These are phyloP conservation scores for Eucalyptus pumila DNA, from an alignment of 345 rosid species.

Conservation along the genomic window DNA sequence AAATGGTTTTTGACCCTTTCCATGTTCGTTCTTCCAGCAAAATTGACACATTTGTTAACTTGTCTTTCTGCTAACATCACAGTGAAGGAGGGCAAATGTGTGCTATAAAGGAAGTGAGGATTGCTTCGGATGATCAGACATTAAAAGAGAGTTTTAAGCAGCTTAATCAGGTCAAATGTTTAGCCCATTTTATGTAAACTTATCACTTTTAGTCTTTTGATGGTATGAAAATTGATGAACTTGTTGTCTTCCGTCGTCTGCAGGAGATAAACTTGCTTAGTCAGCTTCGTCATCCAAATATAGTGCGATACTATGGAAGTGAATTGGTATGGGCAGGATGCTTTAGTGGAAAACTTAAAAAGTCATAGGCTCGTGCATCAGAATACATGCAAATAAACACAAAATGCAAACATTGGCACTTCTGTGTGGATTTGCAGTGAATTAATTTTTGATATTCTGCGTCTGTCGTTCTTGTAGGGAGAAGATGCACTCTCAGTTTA, in stretches of 20 bases:
- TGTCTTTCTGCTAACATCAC: slow-evolving; percentile 1
- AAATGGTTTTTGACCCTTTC: not conserved
- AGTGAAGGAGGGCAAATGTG: slow-evolving; percentile 93
- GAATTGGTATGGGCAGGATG: slow-evolving; percentile 56
- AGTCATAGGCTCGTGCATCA: not conserved
- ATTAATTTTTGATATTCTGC: not conserved
- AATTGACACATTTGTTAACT: not conserved
- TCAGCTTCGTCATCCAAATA: slow-evolving; percentile 82
- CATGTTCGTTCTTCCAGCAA: not conserved
- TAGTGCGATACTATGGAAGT: slow-evolving; percentile 86
- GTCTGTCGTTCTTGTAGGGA: slow-evolving; percentile 34
- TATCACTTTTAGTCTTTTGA: not conserved
- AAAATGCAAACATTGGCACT: not conserved
- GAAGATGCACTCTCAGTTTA: slow-evolving; percentile 90
- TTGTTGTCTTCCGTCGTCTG: not conserved
- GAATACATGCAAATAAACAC: not conserved
- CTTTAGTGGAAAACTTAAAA: not conserved
- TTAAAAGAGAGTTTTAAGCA: slow-evolving; percentile 88
- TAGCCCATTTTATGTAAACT: not conserved
- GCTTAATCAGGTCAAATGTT: slow-evolving; percentile 62
- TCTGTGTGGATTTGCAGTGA: not conserved
- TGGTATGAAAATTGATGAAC: not conserved
- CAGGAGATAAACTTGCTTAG: slow-evolving; percentile 94
- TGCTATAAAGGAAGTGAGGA: slow-evolving; percentile 92
- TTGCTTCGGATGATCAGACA: slow-evolving; percentile 67